Base-by-base conservation (phyloP, 2,329 filamentous ascomycete genomes). In the Alternaria atra region DNA sequence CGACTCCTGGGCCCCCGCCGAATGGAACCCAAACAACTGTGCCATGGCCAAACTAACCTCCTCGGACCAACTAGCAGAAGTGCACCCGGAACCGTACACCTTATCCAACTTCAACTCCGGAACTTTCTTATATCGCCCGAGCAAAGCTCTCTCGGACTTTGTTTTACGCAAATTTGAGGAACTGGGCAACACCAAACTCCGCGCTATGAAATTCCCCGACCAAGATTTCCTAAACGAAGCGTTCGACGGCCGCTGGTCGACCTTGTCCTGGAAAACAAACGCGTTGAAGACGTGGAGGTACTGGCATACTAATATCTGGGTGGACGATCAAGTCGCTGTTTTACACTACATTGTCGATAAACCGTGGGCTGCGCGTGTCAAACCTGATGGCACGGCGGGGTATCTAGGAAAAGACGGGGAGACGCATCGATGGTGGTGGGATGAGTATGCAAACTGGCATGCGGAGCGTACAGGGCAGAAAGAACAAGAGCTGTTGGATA, bases 271-370 rank as follows among this genome's bases (percentile, higher is more conserved):
- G 83, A 81, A 81, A 52, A 83, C 79, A 47, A 86, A 86, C 64
- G 84, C 84, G 3, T 72, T 86, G 9, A 86, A 86, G 72, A 86
- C 84, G 10, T 84, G 82, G 80, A 73, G 81, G 34, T 85, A 86
- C 68, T 84, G 83, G 82, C 84, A 86, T 65, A 56, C 73, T 5
- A 79, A 81, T 35, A 80, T 85, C 23, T 86, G 84, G 84, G 39
- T 77, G 4, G 84, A 86, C 60, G 79, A 80, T 2, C 78, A 82
- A 29, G 80, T 86, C 4, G 75, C 80, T 0, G 80, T 81, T 7
- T 58, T 85, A 51, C 84, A 86, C 65, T 86, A 85, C 55, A 85
- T 86, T 56, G 83, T 85, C 6, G 84, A 86, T 64, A 86, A 86
- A 73, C 85, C 84, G 13, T 86, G 84, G 85, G 79, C 81, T 37